Evolutionary conservation across 352 stramenopile species (phyloP).

Genomic region (Globisporangium emineosum): DNA sequence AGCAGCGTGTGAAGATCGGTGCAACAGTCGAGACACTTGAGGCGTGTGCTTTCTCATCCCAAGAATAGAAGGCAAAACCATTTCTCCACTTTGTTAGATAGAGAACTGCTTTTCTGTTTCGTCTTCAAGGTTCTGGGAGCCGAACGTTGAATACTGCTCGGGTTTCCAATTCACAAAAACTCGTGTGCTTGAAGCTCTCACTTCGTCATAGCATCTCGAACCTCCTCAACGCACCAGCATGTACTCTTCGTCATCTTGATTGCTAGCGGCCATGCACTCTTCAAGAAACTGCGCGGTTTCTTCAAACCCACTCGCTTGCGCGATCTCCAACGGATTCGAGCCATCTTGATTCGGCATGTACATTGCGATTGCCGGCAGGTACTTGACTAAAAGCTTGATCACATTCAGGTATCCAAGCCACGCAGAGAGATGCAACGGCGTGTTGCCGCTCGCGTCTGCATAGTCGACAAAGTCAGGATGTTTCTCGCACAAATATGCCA

Average conservation of each 20-base stretch:
- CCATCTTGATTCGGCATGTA: constrained; percentile 54
- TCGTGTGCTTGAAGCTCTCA: too few species aligned
- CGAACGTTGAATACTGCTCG: neutral
- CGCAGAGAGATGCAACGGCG: constrained; percentile 55
- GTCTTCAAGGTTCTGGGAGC: neutral
- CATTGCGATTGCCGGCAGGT: constrained; percentile 43
- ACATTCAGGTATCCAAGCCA: constrained; percentile 36
- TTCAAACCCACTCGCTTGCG: constrained; percentile 26
- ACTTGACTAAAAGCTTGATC: constrained; percentile 31
- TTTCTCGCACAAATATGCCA: constrained; percentile 44
- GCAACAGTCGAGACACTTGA: neutral
- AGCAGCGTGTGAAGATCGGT: neutral
- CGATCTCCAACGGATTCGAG: constrained; percentile 39
- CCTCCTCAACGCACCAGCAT: neutral
- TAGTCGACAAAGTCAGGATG: constrained; percentile 72
- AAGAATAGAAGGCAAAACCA: constrained; percentile 11
- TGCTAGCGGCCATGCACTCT: constrained; percentile 8
- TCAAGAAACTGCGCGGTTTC: constrained; percentile 23
- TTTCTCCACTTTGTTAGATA: neutral
- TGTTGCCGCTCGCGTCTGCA: constrained; percentile 59
- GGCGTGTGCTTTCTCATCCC: neutral
- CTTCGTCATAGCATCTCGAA: neutral
- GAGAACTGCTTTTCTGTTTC: neutral
- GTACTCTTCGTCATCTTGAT: neutral
- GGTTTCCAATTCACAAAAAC: too few species aligned